These are phyloP conservation scores for Claviceps fusiformis DNA, from an alignment of 2,329 filamentous ascomycete species.

Conservation along the genomic window DNA sequence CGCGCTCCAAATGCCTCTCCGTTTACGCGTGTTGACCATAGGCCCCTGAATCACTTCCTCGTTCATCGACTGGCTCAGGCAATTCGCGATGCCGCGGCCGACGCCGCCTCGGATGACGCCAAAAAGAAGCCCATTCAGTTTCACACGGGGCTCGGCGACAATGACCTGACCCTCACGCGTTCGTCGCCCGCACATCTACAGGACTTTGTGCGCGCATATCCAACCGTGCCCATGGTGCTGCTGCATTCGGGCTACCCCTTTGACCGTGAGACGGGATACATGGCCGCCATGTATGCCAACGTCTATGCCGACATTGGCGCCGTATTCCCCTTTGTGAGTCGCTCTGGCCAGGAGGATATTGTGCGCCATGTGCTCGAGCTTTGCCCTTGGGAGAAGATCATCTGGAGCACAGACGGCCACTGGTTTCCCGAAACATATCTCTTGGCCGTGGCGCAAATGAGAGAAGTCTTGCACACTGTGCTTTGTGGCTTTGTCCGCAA, in stretches of 20 bases:
- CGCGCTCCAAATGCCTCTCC: slow-evolving; percentile 8
- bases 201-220: slow-evolving; percentile 54
- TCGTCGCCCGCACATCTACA: slow-evolving; percentile 68
- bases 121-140: slow-evolving; percentile 59
- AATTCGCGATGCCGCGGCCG: slow-evolving; percentile 30
- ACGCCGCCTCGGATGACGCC: background rate
- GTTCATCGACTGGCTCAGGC: slow-evolving; percentile 50
- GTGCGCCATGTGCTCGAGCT: slow-evolving; percentile 62
- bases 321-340: slow-evolving; percentile 66
- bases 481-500: slow-evolving; percentile 53
- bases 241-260: slow-evolving; percentile 75
- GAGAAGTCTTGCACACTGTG: slow-evolving; percentile 55
- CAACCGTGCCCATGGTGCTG: slow-evolving; percentile 59
- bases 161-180: slow-evolving; percentile 55
- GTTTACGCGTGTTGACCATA: slow-evolving; percentile 45
- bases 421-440: slow-evolving; percentile 68
- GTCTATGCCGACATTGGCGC: slow-evolving; percentile 74
- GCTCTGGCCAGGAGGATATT: slow-evolving; percentile 59
- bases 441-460: slow-evolving; percentile 57
- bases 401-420: slow-evolving; percentile 73
- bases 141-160: slow-evolving; percentile 71
- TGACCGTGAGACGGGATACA: slow-evolving; percentile 63
- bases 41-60: slow-evolving; percentile 54
- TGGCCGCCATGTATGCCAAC: slow-evolving; percentile 64
- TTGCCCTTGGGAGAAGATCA: slow-evolving; percentile 58